Base-by-base conservation (phyloP, 306 rosid genomes). In the Delonix regia region DNA sequence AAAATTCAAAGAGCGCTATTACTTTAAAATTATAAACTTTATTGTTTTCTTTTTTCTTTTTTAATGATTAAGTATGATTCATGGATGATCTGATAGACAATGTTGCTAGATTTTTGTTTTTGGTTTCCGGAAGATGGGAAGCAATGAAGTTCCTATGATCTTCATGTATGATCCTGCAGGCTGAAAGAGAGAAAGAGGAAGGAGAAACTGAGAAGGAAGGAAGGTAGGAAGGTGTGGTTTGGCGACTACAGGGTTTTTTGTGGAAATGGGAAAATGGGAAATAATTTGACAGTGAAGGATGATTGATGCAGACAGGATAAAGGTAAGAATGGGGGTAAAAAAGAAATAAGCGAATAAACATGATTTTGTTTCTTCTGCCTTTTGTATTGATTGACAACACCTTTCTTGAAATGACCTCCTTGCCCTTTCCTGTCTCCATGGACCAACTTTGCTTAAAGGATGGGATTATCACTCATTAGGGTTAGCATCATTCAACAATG, bases 331-430 rank as follows among this genome's bases (percentile, higher is more conserved):
- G 71, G 78, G 69, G 64, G 36, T 30, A 72, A 81, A 56, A 82
- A 48, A 60, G 42, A 75, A 61, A 25, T 22, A 66, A 73, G 73
- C 52, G 85, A 65, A 85, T 80, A 85, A 85, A 80, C 79, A 78
- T 63, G 87, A 84, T 83, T 82, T 81, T 84, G 82, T 76, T 73
- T 74, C 81, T 76, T 89, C 85, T 55, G 27, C 74, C 85, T 88
- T 79, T 80, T 78, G 75, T 21, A 71, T 82, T 88, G 94, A 89
- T 92, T 92, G 97, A 89, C 90, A 92, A 77, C 73, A 22, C 93
- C 77, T 82, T 78, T 76, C 0, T 0, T 0, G 64, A 75, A 87
- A 78, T 87, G 76, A 88, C 96, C 25, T n/a, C 9, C 76, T 57
- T 84, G 27, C 91, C 96, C 93, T 78, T 64, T 3, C 7, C 14